A percentile compares a stretch with the other conserved stretches of the same genome.
Conservation (phyloP, 2,329 filamentous ascomycete genomes). For the Endoconidiophora polonica region DNA sequence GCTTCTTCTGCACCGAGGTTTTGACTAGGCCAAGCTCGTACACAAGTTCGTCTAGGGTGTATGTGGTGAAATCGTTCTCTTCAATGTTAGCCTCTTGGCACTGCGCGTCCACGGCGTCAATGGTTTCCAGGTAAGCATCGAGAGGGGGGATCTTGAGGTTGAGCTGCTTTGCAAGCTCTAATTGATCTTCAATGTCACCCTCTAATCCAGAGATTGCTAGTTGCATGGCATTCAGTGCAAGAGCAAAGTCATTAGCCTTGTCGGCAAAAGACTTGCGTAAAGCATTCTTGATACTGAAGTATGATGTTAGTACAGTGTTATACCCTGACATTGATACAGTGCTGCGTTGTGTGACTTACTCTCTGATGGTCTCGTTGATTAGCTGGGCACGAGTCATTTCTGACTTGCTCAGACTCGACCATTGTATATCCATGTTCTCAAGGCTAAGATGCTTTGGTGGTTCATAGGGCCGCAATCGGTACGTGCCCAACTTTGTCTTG, state of each 20-base stretch:
- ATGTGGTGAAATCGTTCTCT: conserved; percentile 99
- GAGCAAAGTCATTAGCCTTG: conserved; percentile 94
- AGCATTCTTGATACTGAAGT: conserved; percentile 70
- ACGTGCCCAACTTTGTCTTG: conserved; percentile 95
- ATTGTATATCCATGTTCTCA: conserved; percentile 68
- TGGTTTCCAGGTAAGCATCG: conserved; percentile 80
- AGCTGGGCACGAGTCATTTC: conserved; percentile 81
- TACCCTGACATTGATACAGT: neutral
- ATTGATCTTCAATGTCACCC: conserved; percentile 88
- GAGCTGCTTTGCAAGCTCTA: conserved; percentile 70
- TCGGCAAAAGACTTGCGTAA: conserved; percentile 87
- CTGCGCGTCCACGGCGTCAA: conserved; percentile 70
- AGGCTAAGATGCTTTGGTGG: conserved; percentile 71
- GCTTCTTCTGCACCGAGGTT: conserved; percentile 85
- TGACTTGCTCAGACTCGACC: conserved; percentile 60
- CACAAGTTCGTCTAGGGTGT: conserved; percentile 87
- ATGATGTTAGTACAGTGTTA: neutral
- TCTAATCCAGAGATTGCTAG: conserved; percentile 92
- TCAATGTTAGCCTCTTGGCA: conserved; percentile 96
- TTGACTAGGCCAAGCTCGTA: conserved; percentile 90
- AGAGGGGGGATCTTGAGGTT: conserved; percentile 74
- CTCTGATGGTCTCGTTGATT: conserved; percentile 96
- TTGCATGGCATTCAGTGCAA: conserved; percentile 88
- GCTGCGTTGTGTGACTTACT: conserved; percentile 35
- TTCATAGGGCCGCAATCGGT: conserved; percentile 77